Conservation (phyloP, 129 eudicot genomes). For the Artemisia argyi region DNA sequence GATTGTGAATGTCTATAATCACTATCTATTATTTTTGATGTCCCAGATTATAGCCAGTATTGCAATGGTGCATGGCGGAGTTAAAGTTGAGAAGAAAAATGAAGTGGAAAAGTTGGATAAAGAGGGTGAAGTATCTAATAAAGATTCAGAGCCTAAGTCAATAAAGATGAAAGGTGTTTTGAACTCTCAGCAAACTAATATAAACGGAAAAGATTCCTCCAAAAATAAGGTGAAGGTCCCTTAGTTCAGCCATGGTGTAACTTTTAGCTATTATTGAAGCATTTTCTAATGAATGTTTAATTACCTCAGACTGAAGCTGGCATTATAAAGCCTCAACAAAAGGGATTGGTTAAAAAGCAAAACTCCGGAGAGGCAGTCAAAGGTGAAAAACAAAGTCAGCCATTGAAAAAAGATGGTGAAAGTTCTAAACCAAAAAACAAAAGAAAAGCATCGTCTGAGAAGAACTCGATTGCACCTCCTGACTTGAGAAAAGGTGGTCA, state of each 20-base stretch:
- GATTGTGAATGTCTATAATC: background rate
- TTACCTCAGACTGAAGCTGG: constrained; percentile 29
- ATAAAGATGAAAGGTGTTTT: constrained; percentile 32
- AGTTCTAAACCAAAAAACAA: constrained; percentile 34
- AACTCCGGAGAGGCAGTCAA: no score
- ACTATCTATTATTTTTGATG: constrained; percentile 7
- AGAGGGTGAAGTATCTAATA: constrained; percentile 18
- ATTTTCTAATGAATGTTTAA: background rate
- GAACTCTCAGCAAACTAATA: constrained; percentile 26
- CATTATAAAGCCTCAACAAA: constrained; percentile 27
- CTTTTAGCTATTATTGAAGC: constrained; percentile 2
- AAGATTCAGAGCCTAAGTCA: constrained; percentile 15
- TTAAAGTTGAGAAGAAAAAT: constrained; percentile 29
- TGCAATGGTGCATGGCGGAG: constrained; percentile 38
- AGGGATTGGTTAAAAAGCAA: constrained; percentile 9
- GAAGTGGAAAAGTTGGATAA: constrained; percentile 12
- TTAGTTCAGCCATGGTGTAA: constrained; percentile 7
- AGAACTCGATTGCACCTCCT: constrained; percentile 19
- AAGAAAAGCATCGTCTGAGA: constrained; percentile 27
- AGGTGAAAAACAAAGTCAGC: no score
- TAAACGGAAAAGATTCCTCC: constrained; percentile 25
- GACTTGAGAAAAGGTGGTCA: constrained; percentile 7
- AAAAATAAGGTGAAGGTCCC: constrained; percentile 20
- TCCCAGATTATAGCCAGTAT: constrained; percentile 43
- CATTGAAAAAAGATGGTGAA: constrained; percentile 27